phyloP scores from a whole-genome alignment of 1,284 basidiomycete species.

The Bondarzewia mesenterica region DNA sequence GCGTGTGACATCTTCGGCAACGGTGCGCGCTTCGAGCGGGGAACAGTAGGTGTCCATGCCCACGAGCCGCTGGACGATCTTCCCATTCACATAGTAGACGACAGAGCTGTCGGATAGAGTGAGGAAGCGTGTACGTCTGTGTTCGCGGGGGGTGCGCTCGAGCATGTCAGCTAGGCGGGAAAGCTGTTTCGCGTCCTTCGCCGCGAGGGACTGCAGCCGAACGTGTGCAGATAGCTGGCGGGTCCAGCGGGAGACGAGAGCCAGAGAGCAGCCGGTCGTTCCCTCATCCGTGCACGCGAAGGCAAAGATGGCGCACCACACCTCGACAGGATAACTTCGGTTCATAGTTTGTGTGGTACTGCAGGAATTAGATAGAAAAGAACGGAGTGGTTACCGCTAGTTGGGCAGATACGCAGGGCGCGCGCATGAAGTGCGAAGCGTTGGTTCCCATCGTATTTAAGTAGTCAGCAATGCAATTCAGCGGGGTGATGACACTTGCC shows the following conservation, averaged over 20 bases:
- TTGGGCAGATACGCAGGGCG: too few relatives aligned
- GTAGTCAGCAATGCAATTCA: too few relatives aligned
- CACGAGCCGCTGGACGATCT: not conserved
- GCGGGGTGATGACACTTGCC: too few relatives aligned
- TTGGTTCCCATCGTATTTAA: too few relatives aligned
- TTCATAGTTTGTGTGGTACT: not conserved
- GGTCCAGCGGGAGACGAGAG: conserved; percentile 18
- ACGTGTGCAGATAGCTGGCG: not conserved
- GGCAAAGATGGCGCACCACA: conserved; percentile 17
- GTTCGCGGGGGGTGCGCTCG: not conserved
- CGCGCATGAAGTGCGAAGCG: too few relatives aligned
- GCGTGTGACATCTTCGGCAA: not conserved
- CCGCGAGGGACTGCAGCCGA: conserved; percentile 3
- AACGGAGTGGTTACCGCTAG: not conserved
- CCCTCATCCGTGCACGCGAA: conserved; percentile 23
- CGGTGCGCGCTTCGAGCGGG: not conserved
- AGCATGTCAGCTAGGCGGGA: not conserved
- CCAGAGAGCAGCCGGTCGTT: conserved; percentile 18
- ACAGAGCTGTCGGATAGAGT: not conserved
- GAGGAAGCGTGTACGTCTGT: not conserved
- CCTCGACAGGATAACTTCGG: conserved; percentile 2
- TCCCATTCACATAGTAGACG: not conserved
- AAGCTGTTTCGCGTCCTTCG: not conserved
- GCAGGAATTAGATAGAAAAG: not conserved
- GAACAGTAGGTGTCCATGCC: not conserved